A percentile compares a stretch with the other conserved stretches of the same genome.
These are phyloP conservation scores for Aspergillus nidulans DNA, from an alignment of 495 filamentous ascomycete species.

Conservation along the genomic window DNA sequence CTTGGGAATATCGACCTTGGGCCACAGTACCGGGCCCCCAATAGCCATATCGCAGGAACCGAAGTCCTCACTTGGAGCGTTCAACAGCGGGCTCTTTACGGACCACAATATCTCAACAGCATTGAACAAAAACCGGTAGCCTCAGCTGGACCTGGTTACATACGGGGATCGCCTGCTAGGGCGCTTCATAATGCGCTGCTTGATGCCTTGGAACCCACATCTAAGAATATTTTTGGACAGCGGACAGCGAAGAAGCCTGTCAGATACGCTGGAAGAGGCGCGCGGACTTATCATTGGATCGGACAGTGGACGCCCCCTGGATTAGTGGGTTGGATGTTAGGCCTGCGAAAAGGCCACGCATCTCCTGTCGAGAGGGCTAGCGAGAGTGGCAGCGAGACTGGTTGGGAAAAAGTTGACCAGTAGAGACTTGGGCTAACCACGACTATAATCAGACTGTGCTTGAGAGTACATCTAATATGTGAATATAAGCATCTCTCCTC, in stretches of 20 bases:
- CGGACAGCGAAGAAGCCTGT: slow-evolving; percentile 41
- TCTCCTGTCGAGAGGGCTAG: slow-evolving; percentile 21
- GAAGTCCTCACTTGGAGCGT: slow-evolving; percentile 66
- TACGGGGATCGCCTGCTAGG: slow-evolving; percentile 63
- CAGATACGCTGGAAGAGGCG: slow-evolving; percentile 76
- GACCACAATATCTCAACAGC: slow-evolving; percentile 39
- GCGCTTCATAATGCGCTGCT: slow-evolving; percentile 82
- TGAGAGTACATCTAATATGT: background rate
- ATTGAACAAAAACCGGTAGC: slow-evolving; percentile 42
- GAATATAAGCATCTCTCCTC: slow-evolving; percentile 7
- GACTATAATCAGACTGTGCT: background rate
- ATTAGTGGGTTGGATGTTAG: slow-evolving; percentile 86
- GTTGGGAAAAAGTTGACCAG: slow-evolving; percentile 32
- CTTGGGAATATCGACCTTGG: slow-evolving; percentile 80
- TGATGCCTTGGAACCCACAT: slow-evolving; percentile 64
- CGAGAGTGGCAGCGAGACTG: slow-evolving; percentile 36
- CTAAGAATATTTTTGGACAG: slow-evolving; percentile 37
- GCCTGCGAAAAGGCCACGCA: slow-evolving; percentile 47
- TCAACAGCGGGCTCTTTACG: slow-evolving; percentile 41
- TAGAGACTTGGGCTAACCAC: background rate
- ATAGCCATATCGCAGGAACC: slow-evolving; percentile 45
- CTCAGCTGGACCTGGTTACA: slow-evolving; percentile 36
- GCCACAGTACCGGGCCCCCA: slow-evolving; percentile 35
- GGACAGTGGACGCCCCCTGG: slow-evolving; percentile 77
- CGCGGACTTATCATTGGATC: slow-evolving; percentile 75